Conservation (phyloP, 352 stramenopile species). For the Plasmopara halstedii region DNA sequence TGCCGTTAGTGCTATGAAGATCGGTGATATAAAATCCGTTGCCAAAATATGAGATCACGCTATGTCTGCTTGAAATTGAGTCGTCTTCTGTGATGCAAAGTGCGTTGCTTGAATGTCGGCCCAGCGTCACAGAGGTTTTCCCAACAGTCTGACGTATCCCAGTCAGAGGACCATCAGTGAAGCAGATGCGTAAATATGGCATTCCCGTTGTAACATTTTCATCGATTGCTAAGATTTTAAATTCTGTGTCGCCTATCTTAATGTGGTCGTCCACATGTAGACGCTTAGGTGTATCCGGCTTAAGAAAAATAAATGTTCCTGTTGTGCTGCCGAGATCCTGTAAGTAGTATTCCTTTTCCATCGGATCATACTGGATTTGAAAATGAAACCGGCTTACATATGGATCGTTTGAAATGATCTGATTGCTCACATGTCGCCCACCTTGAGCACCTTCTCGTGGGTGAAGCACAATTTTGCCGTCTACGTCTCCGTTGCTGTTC, state of each 20-base stretch:
- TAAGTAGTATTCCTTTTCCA: slow-evolving; percentile 81
- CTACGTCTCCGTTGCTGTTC: slow-evolving; percentile 12
- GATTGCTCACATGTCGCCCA: slow-evolving; percentile 70
- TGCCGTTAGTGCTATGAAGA: slow-evolving; percentile 77
- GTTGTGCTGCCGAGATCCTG: slow-evolving; percentile 75
- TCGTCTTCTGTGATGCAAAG: slow-evolving; percentile 78
- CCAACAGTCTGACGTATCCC: slow-evolving; percentile 74
- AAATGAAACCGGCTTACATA: slow-evolving; percentile 82
- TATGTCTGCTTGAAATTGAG: slow-evolving; percentile 72
- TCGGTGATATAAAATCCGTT: slow-evolving; percentile 84
- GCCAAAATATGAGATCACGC: slow-evolving; percentile 59
- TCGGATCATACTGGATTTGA: slow-evolving; percentile 65
- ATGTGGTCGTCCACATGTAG: slow-evolving; percentile 63
- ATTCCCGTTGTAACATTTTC: slow-evolving; percentile 53
- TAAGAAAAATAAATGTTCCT: slow-evolving; percentile 75
- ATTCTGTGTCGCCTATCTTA: slow-evolving; percentile 74
- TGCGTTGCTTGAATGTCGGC: slow-evolving; percentile 61
- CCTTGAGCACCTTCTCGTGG: slow-evolving; percentile 52
- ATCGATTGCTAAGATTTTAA: slow-evolving; percentile 70
- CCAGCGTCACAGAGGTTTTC: slow-evolving; percentile 64
- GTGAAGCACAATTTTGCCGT: slow-evolving; percentile 54
- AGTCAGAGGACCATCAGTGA: slow-evolving; percentile 64
- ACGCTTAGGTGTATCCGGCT: slow-evolving; percentile 58
- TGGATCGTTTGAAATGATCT: slow-evolving; percentile 82
- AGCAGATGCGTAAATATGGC: slow-evolving; percentile 68